Evolutionary conservation across 1,284 basidiomycete genomes (phyloP), one percentile per base, ranked within the genome.

Genomic region (Trametes versicolor): DNA sequence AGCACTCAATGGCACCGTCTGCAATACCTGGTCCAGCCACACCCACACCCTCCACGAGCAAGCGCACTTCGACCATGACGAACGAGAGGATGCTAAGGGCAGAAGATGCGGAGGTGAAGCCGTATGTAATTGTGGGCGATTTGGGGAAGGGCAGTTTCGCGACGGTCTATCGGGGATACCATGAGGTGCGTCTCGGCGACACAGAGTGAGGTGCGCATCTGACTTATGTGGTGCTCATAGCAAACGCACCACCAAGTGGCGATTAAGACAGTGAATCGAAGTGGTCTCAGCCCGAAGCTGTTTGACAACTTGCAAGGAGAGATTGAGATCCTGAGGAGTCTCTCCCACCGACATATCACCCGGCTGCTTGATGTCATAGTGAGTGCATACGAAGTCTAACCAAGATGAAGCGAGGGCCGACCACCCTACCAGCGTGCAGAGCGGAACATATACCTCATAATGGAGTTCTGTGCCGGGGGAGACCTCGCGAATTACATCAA

Each of bases 281-380:
- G 92, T 73, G 96, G 93, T 72, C 88, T 99, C 37, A 96, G 92
- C 27, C 84, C 92, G 27, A 99, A 99, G 82, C 88, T 99, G 25
- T 90, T 98, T 64, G 97, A 99, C 79, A 99, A 99, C 75, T 87
- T 99, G 34, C 95, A 98, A 78, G 95, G 92, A 73, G 97, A 99
- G 84, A 99, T 99, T 70, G 91, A 95, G 70, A 99, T 99, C 70
- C 88, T 99, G 73, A 99, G 98, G 82, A 90, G 91, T 4, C 88
- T 99, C 63, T 93, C 92, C 21, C 96, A 99, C 78, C 86, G 92
- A 59, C 96, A 99, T 81, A 94, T 99, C 62, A 98, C 98, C 34
- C 91, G 91, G 70, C 86, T 99, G 27, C 88, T 95, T 62, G 96
- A 99, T 76, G 98, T 98, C 73, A 89, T 99, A 65, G 90, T 92